phyloP scores from a whole-genome alignment of 345 rosid genomes.

The Dipteronia sinensis region DNA sequence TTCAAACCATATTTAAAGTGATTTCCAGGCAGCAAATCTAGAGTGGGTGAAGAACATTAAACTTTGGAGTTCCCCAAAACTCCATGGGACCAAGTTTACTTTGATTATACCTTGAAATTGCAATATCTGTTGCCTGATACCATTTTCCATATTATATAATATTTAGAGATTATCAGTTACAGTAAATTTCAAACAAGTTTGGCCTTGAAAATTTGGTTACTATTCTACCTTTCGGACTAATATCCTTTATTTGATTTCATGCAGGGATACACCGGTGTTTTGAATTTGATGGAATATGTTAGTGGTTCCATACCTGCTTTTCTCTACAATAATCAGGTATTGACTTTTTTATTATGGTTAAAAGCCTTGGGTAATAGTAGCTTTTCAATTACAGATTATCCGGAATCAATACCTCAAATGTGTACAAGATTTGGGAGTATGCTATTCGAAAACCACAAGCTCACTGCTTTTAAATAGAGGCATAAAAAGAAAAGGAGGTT shows the following conservation, averaged over 20 bases:
- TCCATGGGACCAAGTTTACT: background rate
- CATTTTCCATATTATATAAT: background rate
- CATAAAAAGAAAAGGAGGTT: too few species aligned
- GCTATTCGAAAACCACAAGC: too few species aligned
- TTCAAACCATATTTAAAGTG: background rate
- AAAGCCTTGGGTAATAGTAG: background rate
- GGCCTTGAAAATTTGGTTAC: background rate
- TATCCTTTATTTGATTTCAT: conserved; percentile 28
- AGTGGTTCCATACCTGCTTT: conserved; percentile 63
- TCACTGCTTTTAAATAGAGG: too few species aligned
- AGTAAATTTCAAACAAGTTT: background rate
- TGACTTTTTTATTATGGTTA: background rate
- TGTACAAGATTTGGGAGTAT: background rate
- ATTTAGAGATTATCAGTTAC: background rate
- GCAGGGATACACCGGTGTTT: conserved; percentile 82
- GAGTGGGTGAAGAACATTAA: background rate
- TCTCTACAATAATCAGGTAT: conserved; percentile 89
- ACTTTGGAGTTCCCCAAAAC: background rate
- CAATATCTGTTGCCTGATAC: background rate
- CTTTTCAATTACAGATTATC: background rate
- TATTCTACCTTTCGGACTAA: background rate
- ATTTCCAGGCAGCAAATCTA: background rate
- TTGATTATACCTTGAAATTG: background rate
- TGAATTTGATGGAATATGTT: conserved; percentile 72
- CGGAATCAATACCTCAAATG: background rate